phyloP scores from a whole-genome alignment of 495 filamentous ascomycete genomes.

The Usnea hakonensis region DNA sequence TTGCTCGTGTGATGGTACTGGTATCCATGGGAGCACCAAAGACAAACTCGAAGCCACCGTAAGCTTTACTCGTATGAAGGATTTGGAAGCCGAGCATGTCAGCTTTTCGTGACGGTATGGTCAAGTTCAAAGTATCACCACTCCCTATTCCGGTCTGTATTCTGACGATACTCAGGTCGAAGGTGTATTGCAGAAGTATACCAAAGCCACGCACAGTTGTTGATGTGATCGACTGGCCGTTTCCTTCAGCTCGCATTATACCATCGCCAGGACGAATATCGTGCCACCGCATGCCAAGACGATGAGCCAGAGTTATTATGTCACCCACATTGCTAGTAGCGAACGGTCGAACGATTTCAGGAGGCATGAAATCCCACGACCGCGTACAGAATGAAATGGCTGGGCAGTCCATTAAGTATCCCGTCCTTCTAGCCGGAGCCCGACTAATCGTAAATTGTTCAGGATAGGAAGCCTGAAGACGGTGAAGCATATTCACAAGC shows the following conservation, averaged over 20 bases:
- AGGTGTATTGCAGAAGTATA: slow-evolving; percentile 11
- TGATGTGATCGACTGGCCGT: slow-evolving; percentile 26
- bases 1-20: neutral
- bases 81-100: slow-evolving; percentile 11
- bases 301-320: slow-evolving; percentile 27
- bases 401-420: neutral
- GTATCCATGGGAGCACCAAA: neutral
- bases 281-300: slow-evolving; percentile 33
- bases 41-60: neutral
- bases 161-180: neutral
- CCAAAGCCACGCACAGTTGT: slow-evolving; percentile 18
- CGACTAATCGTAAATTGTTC: too few relatives aligned
- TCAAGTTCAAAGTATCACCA: neutral
- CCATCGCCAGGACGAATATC: slow-evolving; percentile 28
- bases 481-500: neutral
- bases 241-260: slow-evolving; percentile 28
- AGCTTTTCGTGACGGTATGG: slow-evolving; percentile 2
- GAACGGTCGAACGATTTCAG: slow-evolving; percentile 30
- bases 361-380: slow-evolving; percentile 32
- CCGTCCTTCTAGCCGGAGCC: neutral
- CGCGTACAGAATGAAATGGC: slow-evolving; percentile 20
- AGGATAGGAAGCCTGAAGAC: neutral
- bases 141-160: neutral
- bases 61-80: neutral
- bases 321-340: slow-evolving; percentile 27